Evolutionary conservation across 495 filamentous ascomycete genomes (phyloP).

Genomic region (Annulohypoxylon bovei): DNA sequence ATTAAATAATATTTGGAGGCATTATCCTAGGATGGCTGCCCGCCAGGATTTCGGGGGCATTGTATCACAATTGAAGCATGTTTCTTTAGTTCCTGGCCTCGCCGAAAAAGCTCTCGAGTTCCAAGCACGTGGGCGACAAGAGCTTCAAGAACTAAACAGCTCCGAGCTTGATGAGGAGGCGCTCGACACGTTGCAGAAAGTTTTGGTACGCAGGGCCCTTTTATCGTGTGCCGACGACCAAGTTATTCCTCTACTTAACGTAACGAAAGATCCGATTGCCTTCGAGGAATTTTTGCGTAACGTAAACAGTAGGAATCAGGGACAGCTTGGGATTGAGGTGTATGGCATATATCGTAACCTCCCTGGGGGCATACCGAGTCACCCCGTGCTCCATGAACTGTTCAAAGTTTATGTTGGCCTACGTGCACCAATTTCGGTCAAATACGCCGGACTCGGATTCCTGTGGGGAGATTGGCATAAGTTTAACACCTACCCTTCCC

Average conservation of each 20-base stretch:
- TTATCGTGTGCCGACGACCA: constrained; percentile 31
- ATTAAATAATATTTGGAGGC: constrained; percentile 34
- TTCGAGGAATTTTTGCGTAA: constrained; percentile 48
- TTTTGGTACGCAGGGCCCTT: constrained; percentile 43
- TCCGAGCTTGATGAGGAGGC: constrained; percentile 22
- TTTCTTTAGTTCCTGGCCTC: constrained; percentile 27
- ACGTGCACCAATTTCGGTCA: constrained; percentile 37
- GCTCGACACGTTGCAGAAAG: constrained; percentile 39
- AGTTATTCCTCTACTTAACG: constrained; percentile 44
- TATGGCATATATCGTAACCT: constrained; percentile 52
- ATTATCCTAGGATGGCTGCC: constrained; percentile 39
- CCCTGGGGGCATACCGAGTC: constrained; percentile 42
- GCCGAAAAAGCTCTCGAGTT: constrained; percentile 40
- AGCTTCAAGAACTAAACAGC: constrained; percentile 15
- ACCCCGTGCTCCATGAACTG: constrained; percentile 49
- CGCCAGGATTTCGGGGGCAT: constrained; percentile 37
- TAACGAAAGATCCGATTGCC: constrained; percentile 36
- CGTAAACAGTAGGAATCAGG: constrained; percentile 14
- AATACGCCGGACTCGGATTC: constrained; percentile 56
- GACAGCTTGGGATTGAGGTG: constrained; percentile 40
- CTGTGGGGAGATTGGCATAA: constrained; percentile 65
- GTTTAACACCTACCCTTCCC: constrained; percentile 50
- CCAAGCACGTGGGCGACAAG: not conserved
- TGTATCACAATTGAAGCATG: constrained; percentile 24
- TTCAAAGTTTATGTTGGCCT: constrained; percentile 54